Evolutionary conservation across 345 rosid species (phyloP).

Genomic region (Hibiscus mutabilis): DNA sequence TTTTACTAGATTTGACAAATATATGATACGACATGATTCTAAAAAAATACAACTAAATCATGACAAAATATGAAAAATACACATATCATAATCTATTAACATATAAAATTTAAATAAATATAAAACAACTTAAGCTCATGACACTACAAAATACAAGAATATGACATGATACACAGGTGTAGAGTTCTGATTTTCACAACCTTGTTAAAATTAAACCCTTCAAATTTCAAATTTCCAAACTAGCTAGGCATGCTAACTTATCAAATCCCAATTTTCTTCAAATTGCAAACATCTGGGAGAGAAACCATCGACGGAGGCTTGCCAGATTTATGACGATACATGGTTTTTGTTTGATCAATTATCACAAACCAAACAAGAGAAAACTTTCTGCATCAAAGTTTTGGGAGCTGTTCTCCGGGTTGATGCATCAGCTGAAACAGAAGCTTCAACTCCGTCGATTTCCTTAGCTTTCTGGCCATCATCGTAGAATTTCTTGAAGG

Average conservation of each 20-base stretch:
- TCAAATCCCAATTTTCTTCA: neutral
- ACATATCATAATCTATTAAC: too few species aligned
- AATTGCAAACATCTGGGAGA: neutral
- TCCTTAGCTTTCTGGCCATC: slow-evolving; percentile 42
- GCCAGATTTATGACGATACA: neutral
- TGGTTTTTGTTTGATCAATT: slow-evolving; percentile 12
- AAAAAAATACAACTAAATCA: too few species aligned
- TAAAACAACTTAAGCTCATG: too few species aligned
- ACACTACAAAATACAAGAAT: neutral
- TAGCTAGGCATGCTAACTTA: neutral
- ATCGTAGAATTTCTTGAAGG: slow-evolving; percentile 32
- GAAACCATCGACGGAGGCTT: neutral
- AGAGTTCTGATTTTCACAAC: neutral
- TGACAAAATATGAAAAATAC: too few species aligned
- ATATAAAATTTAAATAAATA: too few species aligned
- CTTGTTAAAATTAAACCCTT: neutral
- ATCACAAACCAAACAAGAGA: slow-evolving; percentile 56
- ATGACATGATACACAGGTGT: neutral
- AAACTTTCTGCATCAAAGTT: slow-evolving; percentile 30
- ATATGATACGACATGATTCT: too few species aligned
- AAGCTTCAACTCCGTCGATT: slow-evolving; percentile 26
- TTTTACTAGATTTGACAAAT: neutral
- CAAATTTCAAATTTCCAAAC: neutral
- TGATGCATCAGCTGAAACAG: slow-evolving; percentile 20
- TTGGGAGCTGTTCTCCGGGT: slow-evolving; percentile 17